These are phyloP conservation scores for Saccharomycopsis synnaedendra DNA, from an alignment of 805 yeast species.

Conservation along the genomic window DNA sequence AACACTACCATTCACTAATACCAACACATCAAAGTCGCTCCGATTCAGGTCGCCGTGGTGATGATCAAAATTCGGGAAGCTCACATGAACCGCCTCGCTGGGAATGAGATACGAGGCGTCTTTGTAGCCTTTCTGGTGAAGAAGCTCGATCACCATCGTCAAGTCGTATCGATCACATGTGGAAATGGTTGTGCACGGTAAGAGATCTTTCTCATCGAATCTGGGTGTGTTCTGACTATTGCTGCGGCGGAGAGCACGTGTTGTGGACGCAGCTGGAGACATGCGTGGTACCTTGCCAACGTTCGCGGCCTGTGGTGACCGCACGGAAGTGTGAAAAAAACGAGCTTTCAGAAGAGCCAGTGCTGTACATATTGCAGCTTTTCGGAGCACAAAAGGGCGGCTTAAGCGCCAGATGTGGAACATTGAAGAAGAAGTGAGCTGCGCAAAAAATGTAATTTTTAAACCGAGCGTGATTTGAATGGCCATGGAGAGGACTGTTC, in stretches of 20 bases:
- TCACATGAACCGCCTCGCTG: conserved; percentile 53
- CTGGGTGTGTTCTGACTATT: background rate
- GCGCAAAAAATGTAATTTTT: no score
- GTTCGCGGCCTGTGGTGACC: background rate
- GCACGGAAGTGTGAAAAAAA: no score
- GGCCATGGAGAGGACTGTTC: no score
- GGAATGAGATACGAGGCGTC: conserved; percentile 37
- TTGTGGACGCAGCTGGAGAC: no score
- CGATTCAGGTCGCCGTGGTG: background rate
- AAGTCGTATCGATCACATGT: conserved; percentile 65
- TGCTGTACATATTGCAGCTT: no score
- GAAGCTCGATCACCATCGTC: conserved; percentile 27
- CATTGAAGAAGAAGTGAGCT: no score
- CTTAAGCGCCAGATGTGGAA: no score
- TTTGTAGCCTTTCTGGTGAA: conserved; percentile 27
- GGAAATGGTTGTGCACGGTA: conserved; percentile 58
- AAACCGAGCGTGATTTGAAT: no score
- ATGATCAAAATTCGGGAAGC: conserved; percentile 6
- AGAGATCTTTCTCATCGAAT: background rate
- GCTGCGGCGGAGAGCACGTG: background rate
- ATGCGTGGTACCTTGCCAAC: background rate
- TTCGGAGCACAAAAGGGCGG: no score
- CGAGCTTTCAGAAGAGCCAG: no score
- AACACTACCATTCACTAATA: conserved; percentile 67
- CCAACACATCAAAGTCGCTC: conserved; percentile 39